phyloP scores from a whole-genome alignment of 1,284 basidiomycete species.

The Erythrobasidium hasegawianum region DNA sequence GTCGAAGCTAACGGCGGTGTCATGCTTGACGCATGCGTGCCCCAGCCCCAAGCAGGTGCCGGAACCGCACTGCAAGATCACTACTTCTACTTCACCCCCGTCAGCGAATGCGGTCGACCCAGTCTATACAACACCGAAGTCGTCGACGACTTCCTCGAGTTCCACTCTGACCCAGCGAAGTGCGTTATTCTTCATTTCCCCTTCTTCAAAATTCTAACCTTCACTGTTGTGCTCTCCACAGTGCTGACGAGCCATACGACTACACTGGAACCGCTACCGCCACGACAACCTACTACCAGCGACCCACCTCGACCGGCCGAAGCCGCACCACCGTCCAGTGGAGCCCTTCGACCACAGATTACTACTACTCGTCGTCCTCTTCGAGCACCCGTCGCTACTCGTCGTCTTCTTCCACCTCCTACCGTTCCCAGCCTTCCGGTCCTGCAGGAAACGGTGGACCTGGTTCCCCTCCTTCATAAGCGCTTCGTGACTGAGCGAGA shows the following conservation, averaged over 20 bases:
- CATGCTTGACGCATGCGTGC: neutral
- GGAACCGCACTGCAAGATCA: neutral
- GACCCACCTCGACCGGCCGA: neutral
- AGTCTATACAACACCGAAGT: neutral
- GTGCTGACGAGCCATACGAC: neutral
- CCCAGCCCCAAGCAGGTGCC: neutral
- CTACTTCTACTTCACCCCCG: slow-evolving; percentile 3
- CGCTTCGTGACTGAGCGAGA: no score
- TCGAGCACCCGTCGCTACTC: neutral
- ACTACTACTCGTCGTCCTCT: no score
- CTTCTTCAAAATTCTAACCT: no score
- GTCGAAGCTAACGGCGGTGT: slow-evolving; percentile 7
- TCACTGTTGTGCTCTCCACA: no score
- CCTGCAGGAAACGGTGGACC: no score
- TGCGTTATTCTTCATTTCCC: neutral
- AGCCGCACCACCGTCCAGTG: neutral
- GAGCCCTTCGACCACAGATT: no score
- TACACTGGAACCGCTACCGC: neutral
- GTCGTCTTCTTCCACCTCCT: neutral
- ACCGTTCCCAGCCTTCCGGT: neutral
- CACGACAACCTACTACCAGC: neutral
- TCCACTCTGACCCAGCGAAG: neutral
- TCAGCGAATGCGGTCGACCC: neutral
- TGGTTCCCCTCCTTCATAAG: no score
- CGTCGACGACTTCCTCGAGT: neutral